Evolutionary conservation across 1,284 basidiomycete species (phyloP).

Genomic region (Inonotus hispidus): DNA sequence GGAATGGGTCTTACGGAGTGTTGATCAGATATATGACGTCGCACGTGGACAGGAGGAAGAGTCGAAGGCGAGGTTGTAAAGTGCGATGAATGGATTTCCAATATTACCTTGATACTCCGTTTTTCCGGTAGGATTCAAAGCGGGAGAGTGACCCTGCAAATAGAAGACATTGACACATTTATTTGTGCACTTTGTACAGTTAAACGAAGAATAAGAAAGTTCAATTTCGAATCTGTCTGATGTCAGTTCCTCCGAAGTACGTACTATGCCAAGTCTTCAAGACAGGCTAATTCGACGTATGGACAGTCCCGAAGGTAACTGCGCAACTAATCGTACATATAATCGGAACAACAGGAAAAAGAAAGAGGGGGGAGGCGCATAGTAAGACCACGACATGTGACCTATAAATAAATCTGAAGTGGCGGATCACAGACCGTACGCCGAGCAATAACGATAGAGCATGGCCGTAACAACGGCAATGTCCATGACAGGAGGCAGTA

Average conservation of each 20-base stretch:
- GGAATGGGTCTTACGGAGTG: slow-evolving; percentile 85
- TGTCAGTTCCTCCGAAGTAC: no score
- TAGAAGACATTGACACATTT: background rate
- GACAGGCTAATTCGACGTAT: background rate
- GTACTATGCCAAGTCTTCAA: no score
- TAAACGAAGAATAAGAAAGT: background rate
- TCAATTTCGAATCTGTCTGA: background rate
- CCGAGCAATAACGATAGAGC: slow-evolving; percentile 71
- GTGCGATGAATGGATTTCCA: slow-evolving; percentile 17
- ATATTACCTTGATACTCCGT: background rate
- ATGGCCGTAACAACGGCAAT: slow-evolving; percentile 75
- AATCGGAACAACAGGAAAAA: background rate
- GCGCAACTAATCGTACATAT: background rate
- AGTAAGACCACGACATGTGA: background rate
- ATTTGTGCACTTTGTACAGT: background rate
- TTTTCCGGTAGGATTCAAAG: background rate
- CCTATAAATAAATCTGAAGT: background rate
- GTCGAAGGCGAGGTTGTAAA: slow-evolving; percentile 57
- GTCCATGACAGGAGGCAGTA: slow-evolving; percentile 84
- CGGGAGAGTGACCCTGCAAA: background rate
- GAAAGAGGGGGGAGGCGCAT: background rate
- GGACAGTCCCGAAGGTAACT: background rate
- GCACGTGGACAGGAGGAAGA: slow-evolving; percentile 39
- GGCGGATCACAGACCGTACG: slow-evolving; percentile 53
- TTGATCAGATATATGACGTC: slow-evolving; percentile 77